Conservation (phyloP, 108 stramenopile species). For the Licmophora abbreviata region DNA sequence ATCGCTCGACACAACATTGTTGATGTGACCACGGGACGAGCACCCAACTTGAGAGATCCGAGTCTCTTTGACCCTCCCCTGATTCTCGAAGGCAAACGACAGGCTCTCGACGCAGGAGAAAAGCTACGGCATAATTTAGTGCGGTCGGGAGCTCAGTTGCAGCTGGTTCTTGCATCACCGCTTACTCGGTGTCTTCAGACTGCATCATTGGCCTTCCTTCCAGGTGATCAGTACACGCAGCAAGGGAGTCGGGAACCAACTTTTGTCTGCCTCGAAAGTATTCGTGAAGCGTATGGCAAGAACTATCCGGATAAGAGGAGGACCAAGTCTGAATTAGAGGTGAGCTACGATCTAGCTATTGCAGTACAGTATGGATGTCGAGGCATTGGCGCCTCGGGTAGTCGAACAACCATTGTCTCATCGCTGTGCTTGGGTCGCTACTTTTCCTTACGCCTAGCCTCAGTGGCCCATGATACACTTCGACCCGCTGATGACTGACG, state of each 20-base stretch:
- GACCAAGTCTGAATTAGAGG: conserved; percentile 28
- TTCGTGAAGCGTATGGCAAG: conserved; percentile 69
- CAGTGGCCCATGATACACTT: conserved; percentile 40
- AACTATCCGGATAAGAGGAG: conserved; percentile 56
- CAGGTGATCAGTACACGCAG: conserved; percentile 21
- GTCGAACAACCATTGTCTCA: too few species aligned
- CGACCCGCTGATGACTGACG: conserved; percentile 44
- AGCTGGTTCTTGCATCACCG: conserved; percentile 46
- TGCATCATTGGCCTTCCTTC: conserved; percentile 47
- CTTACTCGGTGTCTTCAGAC: conserved; percentile 73
- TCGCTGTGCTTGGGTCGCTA: not conserved
- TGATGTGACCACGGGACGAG: conserved; percentile 26
- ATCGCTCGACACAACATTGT: conserved; percentile 58
- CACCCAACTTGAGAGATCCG: conserved; percentile 36
- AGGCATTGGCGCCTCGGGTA: too few species aligned
- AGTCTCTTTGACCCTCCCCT: conserved; percentile 56
- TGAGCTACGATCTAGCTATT: conserved; percentile 19
- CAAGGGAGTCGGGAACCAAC: conserved; percentile 20
- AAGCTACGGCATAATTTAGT: conserved; percentile 1
- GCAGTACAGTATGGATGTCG: too few species aligned
- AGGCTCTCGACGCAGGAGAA: conserved; percentile 36
- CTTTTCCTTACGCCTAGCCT: conserved; percentile 15
- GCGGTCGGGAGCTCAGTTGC: conserved; percentile 2
- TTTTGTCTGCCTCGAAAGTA: conserved; percentile 40
- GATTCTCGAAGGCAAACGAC: conserved; percentile 38